Base-by-base conservation (phyloP, 2,329 filamentous ascomycete species). In the Cucurbitaria berberidis region DNA sequence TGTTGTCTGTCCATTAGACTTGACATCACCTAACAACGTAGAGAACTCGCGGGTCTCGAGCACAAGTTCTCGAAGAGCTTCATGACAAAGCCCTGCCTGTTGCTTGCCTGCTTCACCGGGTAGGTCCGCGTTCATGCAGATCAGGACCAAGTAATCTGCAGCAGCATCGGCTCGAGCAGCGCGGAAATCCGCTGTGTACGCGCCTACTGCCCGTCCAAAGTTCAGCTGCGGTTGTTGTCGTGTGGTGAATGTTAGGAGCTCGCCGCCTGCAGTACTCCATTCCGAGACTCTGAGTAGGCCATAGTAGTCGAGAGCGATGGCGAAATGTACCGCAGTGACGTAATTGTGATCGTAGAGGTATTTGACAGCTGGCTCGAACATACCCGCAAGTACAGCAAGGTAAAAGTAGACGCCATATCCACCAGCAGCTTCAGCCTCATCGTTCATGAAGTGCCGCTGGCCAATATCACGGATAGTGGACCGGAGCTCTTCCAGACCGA, bases 41-140 rank as follows among this genome's bases (percentile, higher is more conserved):
- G 93, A 93, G 75, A 98, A 99, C 71, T 99, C 95, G 62, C 93
- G 87, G 18, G 93, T 96, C 77, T 99, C 95, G n/a, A 99, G 82
- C 22, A 97, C 92, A 50, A 98, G 86, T 75, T 98, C 95, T 30
- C 93, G 90, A 51, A 99, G 81, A 6, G 92, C 93, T 75, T 96
- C 91, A 74, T 97, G 91, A 76, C 93, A 98, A 32, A 97, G 84
- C 42, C 84, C 86, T 47, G 87, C 85, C 71, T 96, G 93, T 38
- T 88, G 87, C 55, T 85, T 86, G 51, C 91, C 92, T 5, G 88
- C 81, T 51, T 90, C 84, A 18, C 88, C 89, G 22, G 83, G 84
- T 38, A 96, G 81, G 73, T 97, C 93, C 44, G 88, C 85, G 71
- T 98, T 98, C 51, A 99, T 85, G 74, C 91, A 96, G 68, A 99